Evolutionary conservation across 345 rosid species (phyloP), one percentile per base, ranked within the genome.

Genomic region (Gossypium bickii): DNA sequence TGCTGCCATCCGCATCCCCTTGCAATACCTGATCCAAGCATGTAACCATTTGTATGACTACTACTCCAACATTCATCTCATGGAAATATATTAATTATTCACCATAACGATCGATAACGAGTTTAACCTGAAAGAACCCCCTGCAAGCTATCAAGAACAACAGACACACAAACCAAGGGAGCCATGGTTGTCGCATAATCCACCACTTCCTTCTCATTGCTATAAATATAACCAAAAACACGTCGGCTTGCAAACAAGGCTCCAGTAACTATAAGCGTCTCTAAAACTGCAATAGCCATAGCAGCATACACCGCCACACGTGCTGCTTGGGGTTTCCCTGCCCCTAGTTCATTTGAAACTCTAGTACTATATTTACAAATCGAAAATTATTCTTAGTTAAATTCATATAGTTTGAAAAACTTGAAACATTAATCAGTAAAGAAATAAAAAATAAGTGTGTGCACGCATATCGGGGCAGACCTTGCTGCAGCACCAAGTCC

Each of bases 1-100:
- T 84, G 74, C 47, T 84, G 85, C 87, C 82, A 84, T 17, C 85
- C 87, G 53, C 85, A 77, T 18, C 87, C 87, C 71, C 83, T 84
- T n/a, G 81, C 72, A 68, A 79, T 70, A n/a, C 87, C 87, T 83
- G 9, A 58, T 2, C n/a, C 24, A 29, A 65, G 27, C 45, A 17
- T 12, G 18, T 13, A 13, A 34, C 12, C 34, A 11, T 12, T 20
- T 49, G 15, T 20, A 60, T 60, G 47, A 45, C 16, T 24, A 56
- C 20, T 2, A 71, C 58, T n/a, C n/a, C 8, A 53, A 53, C 22
- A 53, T 7, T 53, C 58, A 53, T 53, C 58, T 53, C 24, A 5
- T 15, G 5, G 20, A 4, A 52, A 45, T 11, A 45, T 11, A 53
- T 11, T 17, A 7, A 53, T 53, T n/a, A 12, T 53, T 53, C 58